These are phyloP conservation scores for Aristolochia californica DNA, from an alignment of 164 flowering plant genomes.

Conservation along the genomic window DNA sequence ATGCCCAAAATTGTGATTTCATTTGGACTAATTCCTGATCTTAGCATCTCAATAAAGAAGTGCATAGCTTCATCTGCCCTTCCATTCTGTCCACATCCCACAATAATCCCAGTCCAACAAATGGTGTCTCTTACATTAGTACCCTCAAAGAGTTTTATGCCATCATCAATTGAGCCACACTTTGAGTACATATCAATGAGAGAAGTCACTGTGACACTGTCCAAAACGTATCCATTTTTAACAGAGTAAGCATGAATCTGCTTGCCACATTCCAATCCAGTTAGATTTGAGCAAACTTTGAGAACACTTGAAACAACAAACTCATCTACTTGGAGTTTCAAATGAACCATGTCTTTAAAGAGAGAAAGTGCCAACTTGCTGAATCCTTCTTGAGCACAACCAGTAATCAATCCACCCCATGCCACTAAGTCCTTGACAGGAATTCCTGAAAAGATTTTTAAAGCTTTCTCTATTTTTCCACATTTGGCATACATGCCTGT, in stretches of 20 bases:
- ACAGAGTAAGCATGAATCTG: conserved; percentile 17
- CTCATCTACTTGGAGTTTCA: conserved; percentile 15
- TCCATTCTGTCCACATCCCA: conserved; percentile 23
- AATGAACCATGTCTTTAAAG: conserved; percentile 16
- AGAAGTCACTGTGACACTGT: conserved; percentile 13
- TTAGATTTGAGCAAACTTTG: conserved; percentile 18
- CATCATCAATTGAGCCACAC: conserved; percentile 19
- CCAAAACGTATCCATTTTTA: conserved; percentile 16
- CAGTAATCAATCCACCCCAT: conserved; percentile 19
- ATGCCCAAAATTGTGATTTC: conserved; percentile 19
- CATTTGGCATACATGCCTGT: conserved; percentile 18
- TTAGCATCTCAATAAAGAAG: conserved; percentile 15
- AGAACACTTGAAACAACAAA: conserved; percentile 20
- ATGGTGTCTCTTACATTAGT: conserved; percentile 11
- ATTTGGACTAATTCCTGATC: conserved; percentile 16
- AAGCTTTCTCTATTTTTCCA: conserved; percentile 9
- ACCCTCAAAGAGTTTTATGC: conserved; percentile 11
- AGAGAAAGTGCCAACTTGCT: conserved; percentile 16
- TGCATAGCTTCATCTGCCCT: conserved; percentile 18
- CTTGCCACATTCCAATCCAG: conserved; percentile 16
- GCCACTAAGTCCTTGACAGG: conserved; percentile 17
- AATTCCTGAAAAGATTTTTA: conserved; percentile 12
- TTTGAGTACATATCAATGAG: conserved; percentile 21
- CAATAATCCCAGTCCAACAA: conserved; percentile 23
- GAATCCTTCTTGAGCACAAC: conserved; percentile 13